phyloP scores from a whole-genome alignment of 1,284 basidiomycete species.

The Malassezia brasiliensis region DNA sequence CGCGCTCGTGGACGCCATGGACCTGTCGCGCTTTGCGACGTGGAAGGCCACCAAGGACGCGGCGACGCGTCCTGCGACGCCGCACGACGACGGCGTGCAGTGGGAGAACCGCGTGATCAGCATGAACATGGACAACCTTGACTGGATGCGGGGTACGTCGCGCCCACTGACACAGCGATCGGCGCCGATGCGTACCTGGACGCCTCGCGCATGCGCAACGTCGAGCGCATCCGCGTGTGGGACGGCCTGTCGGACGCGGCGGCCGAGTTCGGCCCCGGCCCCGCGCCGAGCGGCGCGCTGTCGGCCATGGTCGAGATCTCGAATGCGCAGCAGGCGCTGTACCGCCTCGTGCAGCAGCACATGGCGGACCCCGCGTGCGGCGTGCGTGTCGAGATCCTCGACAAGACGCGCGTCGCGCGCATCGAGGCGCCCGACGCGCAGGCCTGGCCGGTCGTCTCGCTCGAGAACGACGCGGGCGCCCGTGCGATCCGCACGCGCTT shows the following conservation, averaged over 20 bases:
- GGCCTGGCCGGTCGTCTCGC: slow-evolving; percentile 25
- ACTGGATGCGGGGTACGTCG: slow-evolving; percentile 27
- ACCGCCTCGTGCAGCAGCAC: slow-evolving; percentile 24
- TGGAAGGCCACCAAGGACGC: slow-evolving; percentile 22
- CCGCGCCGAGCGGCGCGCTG: slow-evolving; percentile 22
- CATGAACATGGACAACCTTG: slow-evolving; percentile 37
- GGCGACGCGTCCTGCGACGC: slow-evolving; percentile 6
- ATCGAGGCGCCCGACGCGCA: slow-evolving; percentile 52
- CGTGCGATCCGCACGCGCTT: slow-evolving; percentile 16
- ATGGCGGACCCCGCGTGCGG: slow-evolving; percentile 19
- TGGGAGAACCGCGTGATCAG: slow-evolving; percentile 47
- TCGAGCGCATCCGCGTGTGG: slow-evolving; percentile 42
- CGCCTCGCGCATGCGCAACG: slow-evolving; percentile 24
- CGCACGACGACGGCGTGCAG: slow-evolving; percentile 20
- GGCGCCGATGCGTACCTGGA: slow-evolving; percentile 32
- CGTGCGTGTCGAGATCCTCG: slow-evolving; percentile 55
- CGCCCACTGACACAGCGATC: slow-evolving; percentile 11
- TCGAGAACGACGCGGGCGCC: slow-evolving; percentile 7
- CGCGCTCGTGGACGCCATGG: slow-evolving; percentile 34
- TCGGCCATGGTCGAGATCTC: slow-evolving; percentile 42
- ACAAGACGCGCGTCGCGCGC: slow-evolving; percentile 61
- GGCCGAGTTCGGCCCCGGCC: slow-evolving; percentile 34
- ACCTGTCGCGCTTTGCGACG: slow-evolving; percentile 22
- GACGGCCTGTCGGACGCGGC: slow-evolving; percentile 41
- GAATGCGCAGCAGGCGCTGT: slow-evolving; percentile 45